Conservation (phyloP, 352 stramenopile genomes). For the Globisporangium sylvaticum region DNA sequence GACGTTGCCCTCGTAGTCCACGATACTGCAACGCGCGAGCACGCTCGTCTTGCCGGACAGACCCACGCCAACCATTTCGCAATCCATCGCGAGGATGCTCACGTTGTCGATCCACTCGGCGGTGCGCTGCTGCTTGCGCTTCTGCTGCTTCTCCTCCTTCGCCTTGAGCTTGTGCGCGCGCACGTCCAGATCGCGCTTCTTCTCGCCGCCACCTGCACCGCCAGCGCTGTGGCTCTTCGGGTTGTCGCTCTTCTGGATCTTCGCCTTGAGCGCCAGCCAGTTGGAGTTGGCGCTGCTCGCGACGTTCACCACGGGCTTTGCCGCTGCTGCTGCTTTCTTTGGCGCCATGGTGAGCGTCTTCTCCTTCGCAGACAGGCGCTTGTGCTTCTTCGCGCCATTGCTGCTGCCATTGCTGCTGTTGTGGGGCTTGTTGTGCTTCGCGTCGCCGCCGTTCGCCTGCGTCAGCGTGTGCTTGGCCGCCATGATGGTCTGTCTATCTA, state of each 20-base stretch:
- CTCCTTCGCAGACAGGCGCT: slow-evolving; percentile 17
- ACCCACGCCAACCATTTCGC: slow-evolving; percentile 86
- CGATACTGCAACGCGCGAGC: slow-evolving; percentile 83
- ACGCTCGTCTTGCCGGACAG: slow-evolving; percentile 74
- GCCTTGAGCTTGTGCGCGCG: slow-evolving; percentile 36
- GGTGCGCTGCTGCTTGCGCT: slow-evolving; percentile 45
- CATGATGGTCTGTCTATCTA: slow-evolving; percentile 4
- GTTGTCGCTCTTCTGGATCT: slow-evolving; percentile 45
- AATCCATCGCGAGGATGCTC: slow-evolving; percentile 84
- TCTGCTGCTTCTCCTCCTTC: slow-evolving; percentile 44
- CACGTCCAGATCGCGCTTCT: slow-evolving; percentile 39
- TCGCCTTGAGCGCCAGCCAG: slow-evolving; percentile 72
- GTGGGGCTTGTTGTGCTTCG: slow-evolving; percentile 7
- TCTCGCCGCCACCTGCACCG: slow-evolving; percentile 2
- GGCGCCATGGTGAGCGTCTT: slow-evolving; percentile 37
- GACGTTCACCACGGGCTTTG: slow-evolving; percentile 8
- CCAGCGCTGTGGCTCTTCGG: slow-evolving; percentile 7
- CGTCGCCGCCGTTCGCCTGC: slow-evolving; percentile 4
- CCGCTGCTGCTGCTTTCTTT: slow-evolving; percentile 7
- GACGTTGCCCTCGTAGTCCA: slow-evolving; percentile 80
- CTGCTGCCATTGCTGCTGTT: background rate
- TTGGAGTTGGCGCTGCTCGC: slow-evolving; percentile 47
- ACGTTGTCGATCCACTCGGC: slow-evolving; percentile 79
- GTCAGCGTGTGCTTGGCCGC: slow-evolving; percentile 23
- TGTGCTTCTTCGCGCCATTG: slow-evolving; percentile 22